phyloP scores from a whole-genome alignment of 75 land plant species.

The Larix kaempferi region DNA sequence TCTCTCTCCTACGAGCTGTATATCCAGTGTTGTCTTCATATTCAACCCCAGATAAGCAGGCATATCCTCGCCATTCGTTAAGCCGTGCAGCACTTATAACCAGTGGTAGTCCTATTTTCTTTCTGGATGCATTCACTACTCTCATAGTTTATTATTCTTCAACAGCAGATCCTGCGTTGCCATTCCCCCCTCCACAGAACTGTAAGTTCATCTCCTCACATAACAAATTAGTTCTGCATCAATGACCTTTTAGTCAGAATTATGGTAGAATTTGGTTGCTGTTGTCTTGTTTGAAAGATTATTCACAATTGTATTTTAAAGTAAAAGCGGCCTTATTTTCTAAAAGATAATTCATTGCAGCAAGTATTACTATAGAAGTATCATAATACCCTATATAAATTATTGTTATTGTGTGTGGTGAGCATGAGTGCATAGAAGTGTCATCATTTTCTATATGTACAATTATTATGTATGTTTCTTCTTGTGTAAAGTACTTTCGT shows the following conservation, averaged over 20 bases:
- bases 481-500: too few species aligned
- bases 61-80: constrained; percentile 97
- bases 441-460: too few species aligned
- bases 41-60: constrained; percentile 90
- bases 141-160: constrained; percentile 94
- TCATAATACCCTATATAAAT: too few species aligned
- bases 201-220: constrained; percentile 59
- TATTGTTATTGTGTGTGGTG: too few species aligned
- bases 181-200: constrained; percentile 98
- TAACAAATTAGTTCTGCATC: background rate
- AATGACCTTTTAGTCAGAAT: background rate
- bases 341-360: background rate
- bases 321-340: background rate
- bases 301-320: background rate
- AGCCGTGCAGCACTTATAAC: constrained; percentile 97
- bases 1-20: constrained; percentile 77
- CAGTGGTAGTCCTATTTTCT: constrained; percentile 96
- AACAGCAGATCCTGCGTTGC: constrained; percentile 85
- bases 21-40: constrained; percentile 93
- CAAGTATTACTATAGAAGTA: too few species aligned
- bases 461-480: too few species aligned
- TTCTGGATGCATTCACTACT: constrained; percentile 91
- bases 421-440: too few species aligned
- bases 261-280: background rate
- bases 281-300: background rate